Percentiles rank a stretch among this genome's conserved stretches.
phyloP scores from a whole-genome alignment of 306 rosid genomes.

The Lathyrus tuberosus region DNA sequence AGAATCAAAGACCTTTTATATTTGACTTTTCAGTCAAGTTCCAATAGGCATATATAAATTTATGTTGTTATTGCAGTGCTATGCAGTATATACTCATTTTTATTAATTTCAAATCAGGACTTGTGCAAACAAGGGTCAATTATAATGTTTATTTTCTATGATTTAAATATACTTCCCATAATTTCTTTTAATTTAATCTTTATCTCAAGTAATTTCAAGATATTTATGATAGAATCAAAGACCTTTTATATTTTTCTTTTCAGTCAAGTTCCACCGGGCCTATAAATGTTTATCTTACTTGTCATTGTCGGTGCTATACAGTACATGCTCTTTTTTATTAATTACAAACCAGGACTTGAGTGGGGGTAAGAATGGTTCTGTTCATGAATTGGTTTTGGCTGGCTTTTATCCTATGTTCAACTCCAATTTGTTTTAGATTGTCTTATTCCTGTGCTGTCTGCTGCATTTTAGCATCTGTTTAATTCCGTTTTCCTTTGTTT shows the following conservation, averaged over 20 bases:
- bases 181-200: constrained; percentile 7
- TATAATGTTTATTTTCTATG: neutral
- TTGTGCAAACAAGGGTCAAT: no score
- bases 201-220: constrained; percentile 1
- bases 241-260: neutral
- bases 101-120: constrained; percentile 1
- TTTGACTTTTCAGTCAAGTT: constrained; percentile 1
- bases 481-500: neutral
- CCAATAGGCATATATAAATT: neutral
- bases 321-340: neutral
- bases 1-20: neutral
- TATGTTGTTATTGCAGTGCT: neutral
- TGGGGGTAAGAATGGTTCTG: neutral
- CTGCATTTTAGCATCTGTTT: neutral
- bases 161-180: constrained; percentile 14
- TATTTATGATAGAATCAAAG: constrained; percentile 2
- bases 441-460: neutral
- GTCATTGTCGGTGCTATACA: neutral
- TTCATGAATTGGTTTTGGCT: neutral
- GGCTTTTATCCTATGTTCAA: constrained; percentile 10
- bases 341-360: constrained; percentile 1
- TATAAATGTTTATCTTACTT: neutral
- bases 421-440: constrained; percentile 9
- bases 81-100: neutral
- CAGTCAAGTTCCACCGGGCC: neutral